Evolutionary conservation across 768 basidiomycete genomes (phyloP).

Genomic region (Tricholoma sp.): DNA sequence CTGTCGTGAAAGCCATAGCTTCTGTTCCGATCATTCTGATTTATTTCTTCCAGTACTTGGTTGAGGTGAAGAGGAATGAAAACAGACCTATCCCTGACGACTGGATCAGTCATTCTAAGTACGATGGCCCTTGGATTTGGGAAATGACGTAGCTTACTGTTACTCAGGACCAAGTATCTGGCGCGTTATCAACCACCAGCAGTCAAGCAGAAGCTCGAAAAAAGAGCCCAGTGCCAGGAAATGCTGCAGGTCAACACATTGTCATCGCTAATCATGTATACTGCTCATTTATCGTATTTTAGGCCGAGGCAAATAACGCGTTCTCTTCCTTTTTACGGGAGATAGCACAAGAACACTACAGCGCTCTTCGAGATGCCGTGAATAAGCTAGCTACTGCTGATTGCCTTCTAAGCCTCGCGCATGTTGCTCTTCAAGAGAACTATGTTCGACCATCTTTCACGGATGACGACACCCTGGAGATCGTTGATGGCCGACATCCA

Average conservation of each 20-base stretch:
- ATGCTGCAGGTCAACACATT: slow-evolving; percentile 40
- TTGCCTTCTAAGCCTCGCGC: slow-evolving; percentile 81
- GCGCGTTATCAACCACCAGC: slow-evolving; percentile 76
- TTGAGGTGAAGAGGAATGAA: slow-evolving; percentile 66
- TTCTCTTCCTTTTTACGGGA: slow-evolving; percentile 66
- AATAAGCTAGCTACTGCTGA: slow-evolving; percentile 82
- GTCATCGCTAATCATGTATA: background rate
- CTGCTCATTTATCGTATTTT: background rate
- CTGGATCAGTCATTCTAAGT: slow-evolving; percentile 72
- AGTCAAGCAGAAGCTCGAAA: slow-evolving; percentile 54
- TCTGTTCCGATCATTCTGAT: background rate
- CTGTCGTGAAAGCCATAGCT: slow-evolving; percentile 6
- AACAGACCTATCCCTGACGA: slow-evolving; percentile 43
- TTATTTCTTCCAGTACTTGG: slow-evolving; percentile 51
- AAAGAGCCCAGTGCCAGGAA: slow-evolving; percentile 74
- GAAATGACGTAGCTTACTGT: background rate
- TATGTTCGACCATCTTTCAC: slow-evolving; percentile 79
- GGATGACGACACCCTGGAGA: slow-evolving; percentile 61
- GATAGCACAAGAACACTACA: slow-evolving; percentile 65
- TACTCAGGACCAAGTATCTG: slow-evolving; percentile 61
- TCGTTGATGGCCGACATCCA: slow-evolving; percentile 85
- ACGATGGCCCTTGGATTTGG: background rate
- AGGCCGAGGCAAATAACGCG: slow-evolving; percentile 61
- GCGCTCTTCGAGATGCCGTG: slow-evolving; percentile 65
- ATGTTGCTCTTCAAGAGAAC: slow-evolving; percentile 67